Conservation (phyloP, 345 rosid species). For the Brassica juncea region DNA sequence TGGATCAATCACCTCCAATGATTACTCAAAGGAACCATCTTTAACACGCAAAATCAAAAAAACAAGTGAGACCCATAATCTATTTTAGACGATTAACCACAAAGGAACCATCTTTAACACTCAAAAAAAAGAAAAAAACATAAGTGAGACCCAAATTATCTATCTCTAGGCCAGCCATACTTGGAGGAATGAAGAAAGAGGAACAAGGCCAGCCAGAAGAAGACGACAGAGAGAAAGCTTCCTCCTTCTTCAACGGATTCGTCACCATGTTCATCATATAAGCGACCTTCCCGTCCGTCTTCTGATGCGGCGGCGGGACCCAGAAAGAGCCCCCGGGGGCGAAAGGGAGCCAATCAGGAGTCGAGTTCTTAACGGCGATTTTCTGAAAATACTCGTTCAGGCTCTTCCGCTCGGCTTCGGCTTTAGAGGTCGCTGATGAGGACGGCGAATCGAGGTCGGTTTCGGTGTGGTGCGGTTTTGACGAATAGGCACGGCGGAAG, state of each 20-base stretch:
- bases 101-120: neutral
- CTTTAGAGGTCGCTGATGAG: conserved; percentile 22
- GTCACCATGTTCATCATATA: conserved; percentile 35
- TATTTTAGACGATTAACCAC: neutral
- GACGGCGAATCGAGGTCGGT: conserved; percentile 29
- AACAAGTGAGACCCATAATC: neutral
- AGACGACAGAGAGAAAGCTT: conserved; percentile 40
- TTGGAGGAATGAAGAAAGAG: conserved; percentile 38
- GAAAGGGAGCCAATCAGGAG: conserved; percentile 58
- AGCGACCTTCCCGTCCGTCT: conserved; percentile 21
- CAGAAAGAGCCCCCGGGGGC: conserved; percentile 53
- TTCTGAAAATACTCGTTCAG: conserved; percentile 46
- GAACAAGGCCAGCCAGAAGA: conserved; percentile 52
- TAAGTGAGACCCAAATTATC: neutral
- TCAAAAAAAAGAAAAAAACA: too few relatives aligned
- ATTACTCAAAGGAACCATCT: neutral
- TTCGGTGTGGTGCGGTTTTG: conserved; percentile 31
- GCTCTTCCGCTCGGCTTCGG: conserved; percentile 35
- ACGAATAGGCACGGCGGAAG: conserved; percentile 13
- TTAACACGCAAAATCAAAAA: neutral
- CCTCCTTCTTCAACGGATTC: conserved; percentile 43
- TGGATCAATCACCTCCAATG: neutral
- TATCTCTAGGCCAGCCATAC: neutral
- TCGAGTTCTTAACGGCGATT: conserved; percentile 42
- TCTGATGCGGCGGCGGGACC: conserved; percentile 48